Evolutionary conservation across 2,329 filamentous ascomycete genomes (phyloP).

Genomic region (Parafenestella ontariensis): DNA sequence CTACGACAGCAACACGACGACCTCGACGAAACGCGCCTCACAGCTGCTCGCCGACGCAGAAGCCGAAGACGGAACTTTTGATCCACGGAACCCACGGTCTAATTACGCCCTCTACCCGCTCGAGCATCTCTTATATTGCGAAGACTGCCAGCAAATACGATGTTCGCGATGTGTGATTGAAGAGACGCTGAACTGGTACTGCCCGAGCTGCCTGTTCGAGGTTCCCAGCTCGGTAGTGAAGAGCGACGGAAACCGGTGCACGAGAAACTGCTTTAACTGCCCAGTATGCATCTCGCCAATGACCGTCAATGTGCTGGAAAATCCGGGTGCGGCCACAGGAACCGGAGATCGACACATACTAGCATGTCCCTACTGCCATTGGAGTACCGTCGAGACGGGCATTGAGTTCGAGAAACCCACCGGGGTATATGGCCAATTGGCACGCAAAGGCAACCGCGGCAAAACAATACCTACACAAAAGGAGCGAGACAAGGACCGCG

Average conservation of each 20-base stretch:
- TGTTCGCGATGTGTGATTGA: constrained; percentile 91
- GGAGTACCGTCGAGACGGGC: constrained; percentile 88
- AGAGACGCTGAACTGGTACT: constrained; percentile 94
- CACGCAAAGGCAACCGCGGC: constrained; percentile 67
- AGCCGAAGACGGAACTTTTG: constrained; percentile 80
- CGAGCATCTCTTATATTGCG: constrained; percentile 93
- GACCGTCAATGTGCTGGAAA: constrained; percentile 74
- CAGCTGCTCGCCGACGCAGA: constrained; percentile 56
- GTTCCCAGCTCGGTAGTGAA: constrained; percentile 92
- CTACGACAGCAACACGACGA: constrained; percentile 55
- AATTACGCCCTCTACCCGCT: constrained; percentile 93
- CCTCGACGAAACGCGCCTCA: constrained; percentile 43
- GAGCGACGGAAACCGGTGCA: constrained; percentile 93
- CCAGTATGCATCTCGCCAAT: constrained; percentile 86
- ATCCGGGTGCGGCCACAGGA: constrained; percentile 28
- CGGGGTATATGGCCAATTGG: constrained; percentile 81
- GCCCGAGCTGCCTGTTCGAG: constrained; percentile 93
- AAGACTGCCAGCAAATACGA: constrained; percentile 95
- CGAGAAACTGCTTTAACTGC: constrained; percentile 94
- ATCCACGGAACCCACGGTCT: constrained; percentile 82
- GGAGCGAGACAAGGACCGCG: constrained; percentile 49
- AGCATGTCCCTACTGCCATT: constrained; percentile 89
- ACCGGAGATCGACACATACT: constrained; percentile 73
- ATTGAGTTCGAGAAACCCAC: constrained; percentile 90
- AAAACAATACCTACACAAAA: constrained; percentile 50